phyloP scores from a whole-genome alignment of 306 rosid genomes.

The Medicago ruthenica region DNA sequence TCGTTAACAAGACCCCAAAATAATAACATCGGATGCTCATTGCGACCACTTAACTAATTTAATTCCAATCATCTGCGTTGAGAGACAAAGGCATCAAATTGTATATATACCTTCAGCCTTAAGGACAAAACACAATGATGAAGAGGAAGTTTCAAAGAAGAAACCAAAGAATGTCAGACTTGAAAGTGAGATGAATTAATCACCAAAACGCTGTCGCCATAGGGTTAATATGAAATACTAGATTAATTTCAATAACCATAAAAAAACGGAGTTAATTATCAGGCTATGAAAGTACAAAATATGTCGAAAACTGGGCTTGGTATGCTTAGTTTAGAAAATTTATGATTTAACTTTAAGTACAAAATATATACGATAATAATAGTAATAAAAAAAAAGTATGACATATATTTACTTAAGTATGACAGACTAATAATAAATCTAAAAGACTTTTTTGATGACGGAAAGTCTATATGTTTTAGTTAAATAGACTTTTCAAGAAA shows the following conservation, averaged over 20 bases:
- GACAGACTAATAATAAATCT: too few relatives aligned
- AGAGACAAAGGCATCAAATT: slow-evolving; percentile 14
- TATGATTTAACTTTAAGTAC: too few relatives aligned
- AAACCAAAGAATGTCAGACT: slow-evolving; percentile 39
- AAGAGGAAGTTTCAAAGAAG: slow-evolving; percentile 43
- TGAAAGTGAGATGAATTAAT: slow-evolving; percentile 13
- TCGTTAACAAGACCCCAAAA: too few relatives aligned
- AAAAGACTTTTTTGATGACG: too few relatives aligned
- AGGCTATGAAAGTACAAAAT: too few relatives aligned
- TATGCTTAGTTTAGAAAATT: too few relatives aligned
- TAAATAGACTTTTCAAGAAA: too few relatives aligned
- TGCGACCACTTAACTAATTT: neutral
- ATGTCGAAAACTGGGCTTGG: too few relatives aligned
- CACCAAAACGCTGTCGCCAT: neutral
- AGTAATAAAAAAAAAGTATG: too few relatives aligned
- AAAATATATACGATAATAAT: too few relatives aligned
- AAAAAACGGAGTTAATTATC: neutral
- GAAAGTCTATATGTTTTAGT: too few relatives aligned
- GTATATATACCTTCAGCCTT: neutral
- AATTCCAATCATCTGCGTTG: neutral
- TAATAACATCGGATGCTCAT: slow-evolving; percentile 16
- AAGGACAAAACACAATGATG: slow-evolving; percentile 38
- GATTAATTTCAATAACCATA: neutral
- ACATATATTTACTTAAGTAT: too few relatives aligned
- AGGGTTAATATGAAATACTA: neutral